Evolutionary conservation across 371 early-diverging fungal species (phyloP).

Genomic region (Globomyces sp.): DNA sequence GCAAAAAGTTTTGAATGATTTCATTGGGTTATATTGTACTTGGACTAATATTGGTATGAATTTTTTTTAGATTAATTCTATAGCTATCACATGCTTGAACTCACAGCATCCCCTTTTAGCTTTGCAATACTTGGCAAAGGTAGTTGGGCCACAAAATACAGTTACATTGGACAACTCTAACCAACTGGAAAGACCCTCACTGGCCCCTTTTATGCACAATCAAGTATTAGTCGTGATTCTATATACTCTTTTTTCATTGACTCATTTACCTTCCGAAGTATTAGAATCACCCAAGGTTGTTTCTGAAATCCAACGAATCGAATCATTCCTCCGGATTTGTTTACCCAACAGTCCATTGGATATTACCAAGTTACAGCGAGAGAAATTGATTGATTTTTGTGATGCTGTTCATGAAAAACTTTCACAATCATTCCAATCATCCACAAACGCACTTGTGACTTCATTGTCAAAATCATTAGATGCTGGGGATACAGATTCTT

Average conservation of each 20-base stretch:
- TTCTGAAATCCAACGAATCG: neutral
- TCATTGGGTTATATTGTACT: constrained; percentile 27
- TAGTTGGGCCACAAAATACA: neutral
- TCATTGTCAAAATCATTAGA: too few relatives aligned
- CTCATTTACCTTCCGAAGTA: neutral
- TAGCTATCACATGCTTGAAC: constrained; percentile 1
- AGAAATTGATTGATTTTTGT: neutral
- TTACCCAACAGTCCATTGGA: constrained; percentile 11
- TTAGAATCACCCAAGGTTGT: neutral
- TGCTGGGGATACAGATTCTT: too few relatives aligned
- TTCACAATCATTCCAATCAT: too few relatives aligned
- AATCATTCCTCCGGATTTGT: neutral
- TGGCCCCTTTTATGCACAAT: neutral
- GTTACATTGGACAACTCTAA: neutral
- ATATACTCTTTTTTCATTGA: neutral
- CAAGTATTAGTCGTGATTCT: neutral
- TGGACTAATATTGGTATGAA: constrained; percentile 42
- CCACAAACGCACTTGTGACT: too few relatives aligned
- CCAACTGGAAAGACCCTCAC: neutral
- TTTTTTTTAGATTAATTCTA: neutral
- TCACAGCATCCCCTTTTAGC: constrained; percentile 4
- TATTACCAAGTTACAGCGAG: neutral
- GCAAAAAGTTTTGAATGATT: constrained; percentile 30
- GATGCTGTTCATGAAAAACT: too few relatives aligned
- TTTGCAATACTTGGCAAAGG: constrained; percentile 11